Conservation (phyloP, 495 filamentous ascomycete species). For the Daldinia grandis region DNA sequence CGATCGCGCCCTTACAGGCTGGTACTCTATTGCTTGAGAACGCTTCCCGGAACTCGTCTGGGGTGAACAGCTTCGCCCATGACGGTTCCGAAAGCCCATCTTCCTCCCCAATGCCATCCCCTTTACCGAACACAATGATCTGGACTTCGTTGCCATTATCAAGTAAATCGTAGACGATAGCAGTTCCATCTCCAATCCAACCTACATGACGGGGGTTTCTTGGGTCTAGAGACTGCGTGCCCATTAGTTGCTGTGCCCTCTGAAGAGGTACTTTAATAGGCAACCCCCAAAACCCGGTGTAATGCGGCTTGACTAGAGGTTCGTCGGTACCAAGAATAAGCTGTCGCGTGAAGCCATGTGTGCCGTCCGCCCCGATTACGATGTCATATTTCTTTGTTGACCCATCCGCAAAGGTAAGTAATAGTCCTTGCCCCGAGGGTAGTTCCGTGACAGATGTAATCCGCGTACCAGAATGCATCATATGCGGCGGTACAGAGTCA, state of each 20-base stretch:
- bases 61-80: slow-evolving; percentile 44
- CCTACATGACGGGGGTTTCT: slow-evolving; percentile 23
- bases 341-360: slow-evolving; percentile 34
- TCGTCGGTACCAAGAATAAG: slow-evolving; percentile 39
- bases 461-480: slow-evolving; percentile 35
- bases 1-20: slow-evolving; percentile 37
- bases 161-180: slow-evolving; percentile 33
- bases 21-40: slow-evolving; percentile 35
- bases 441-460: slow-evolving; percentile 37
- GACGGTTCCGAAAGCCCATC: slow-evolving; percentile 4
- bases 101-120: slow-evolving; percentile 16
- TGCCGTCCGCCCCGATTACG: slow-evolving; percentile 42
- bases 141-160: slow-evolving; percentile 37
- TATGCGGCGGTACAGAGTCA: slow-evolving; percentile 31
- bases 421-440: slow-evolving; percentile 23
- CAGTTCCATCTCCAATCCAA: slow-evolving; percentile 39
- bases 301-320: slow-evolving; percentile 16
- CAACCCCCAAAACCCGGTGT: slow-evolving; percentile 40
- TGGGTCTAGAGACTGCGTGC: slow-evolving; percentile 35
- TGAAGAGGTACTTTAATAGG: slow-evolving; percentile 38
- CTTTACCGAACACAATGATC: slow-evolving; percentile 29
- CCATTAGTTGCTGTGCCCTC: slow-evolving; percentile 39
- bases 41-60: slow-evolving; percentile 41
- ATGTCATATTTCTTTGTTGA: slow-evolving; percentile 40
- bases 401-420: slow-evolving; percentile 39